Evolutionary conservation across 768 basidiomycete species (phyloP).

Genomic region (Pulveroboletus sp.): DNA sequence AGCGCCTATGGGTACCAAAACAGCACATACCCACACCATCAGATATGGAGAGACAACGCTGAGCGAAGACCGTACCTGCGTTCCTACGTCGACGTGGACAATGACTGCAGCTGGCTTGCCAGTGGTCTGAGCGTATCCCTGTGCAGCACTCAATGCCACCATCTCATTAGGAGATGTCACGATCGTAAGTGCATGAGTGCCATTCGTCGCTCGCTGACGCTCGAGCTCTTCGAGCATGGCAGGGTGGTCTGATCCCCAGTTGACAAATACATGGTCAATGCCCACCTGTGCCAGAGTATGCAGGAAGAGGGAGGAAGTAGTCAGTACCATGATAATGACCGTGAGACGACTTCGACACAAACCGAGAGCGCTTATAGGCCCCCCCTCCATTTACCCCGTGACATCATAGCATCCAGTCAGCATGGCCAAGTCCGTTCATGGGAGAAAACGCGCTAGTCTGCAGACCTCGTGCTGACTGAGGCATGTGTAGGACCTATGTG

Average conservation of each 20-base stretch:
- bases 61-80: conserved; percentile 40
- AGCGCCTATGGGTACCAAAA: conserved; percentile 41
- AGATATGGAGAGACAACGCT: background rate
- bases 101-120: conserved; percentile 68
- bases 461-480: too few species aligned
- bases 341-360: background rate
- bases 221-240: conserved; percentile 66
- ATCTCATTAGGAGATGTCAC: conserved; percentile 73
- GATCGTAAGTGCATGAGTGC: conserved; percentile 42
- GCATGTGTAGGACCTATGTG: too few species aligned
- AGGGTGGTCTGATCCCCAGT: conserved; percentile 77
- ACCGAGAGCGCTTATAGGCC: background rate
- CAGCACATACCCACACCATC: too few species aligned
- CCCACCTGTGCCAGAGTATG: conserved; percentile 50
- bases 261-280: conserved; percentile 65
- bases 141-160: conserved; percentile 69
- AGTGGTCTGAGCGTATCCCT: conserved; percentile 63
- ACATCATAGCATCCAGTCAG: too few species aligned
- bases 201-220: conserved; percentile 40
- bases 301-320: conserved; percentile 59
- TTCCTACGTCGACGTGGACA: conserved; percentile 70
- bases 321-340: conserved; percentile 37
- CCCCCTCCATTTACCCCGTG: too few species aligned
- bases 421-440: too few species aligned
- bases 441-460: too few species aligned